Evolutionary conservation across 2,329 filamentous ascomycete species (phyloP).

Genomic region (Fusarium nelsonii): DNA sequence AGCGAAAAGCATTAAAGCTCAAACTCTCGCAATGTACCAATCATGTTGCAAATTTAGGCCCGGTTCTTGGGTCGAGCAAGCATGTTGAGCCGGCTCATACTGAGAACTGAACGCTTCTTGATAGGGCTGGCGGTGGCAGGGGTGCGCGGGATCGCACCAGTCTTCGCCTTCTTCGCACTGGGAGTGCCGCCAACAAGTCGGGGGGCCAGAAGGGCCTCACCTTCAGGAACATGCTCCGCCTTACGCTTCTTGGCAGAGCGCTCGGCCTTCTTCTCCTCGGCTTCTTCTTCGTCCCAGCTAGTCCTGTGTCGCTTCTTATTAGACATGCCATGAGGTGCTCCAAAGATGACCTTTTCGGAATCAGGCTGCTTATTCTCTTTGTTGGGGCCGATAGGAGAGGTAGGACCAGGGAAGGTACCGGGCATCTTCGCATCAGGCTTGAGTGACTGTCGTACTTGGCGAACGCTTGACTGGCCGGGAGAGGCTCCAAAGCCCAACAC

Average conservation of each 20-base stretch:
- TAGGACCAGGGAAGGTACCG: conserved; percentile 63
- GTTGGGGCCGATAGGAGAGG: conserved; percentile 56
- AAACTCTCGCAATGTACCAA: neutral
- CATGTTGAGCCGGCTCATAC: conserved; percentile 71
- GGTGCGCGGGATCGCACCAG: conserved; percentile 35
- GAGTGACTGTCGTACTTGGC: conserved; percentile 68
- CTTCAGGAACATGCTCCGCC: conserved; percentile 62
- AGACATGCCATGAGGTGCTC: conserved; percentile 70
- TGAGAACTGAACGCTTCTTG: conserved; percentile 67
- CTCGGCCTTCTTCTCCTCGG: conserved; percentile 60
- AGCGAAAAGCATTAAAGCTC: conserved; percentile 3
- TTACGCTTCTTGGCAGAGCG: conserved; percentile 71
- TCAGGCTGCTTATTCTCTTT: conserved; percentile 67
- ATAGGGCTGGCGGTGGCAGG: conserved; percentile 57
- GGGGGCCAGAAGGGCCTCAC: conserved; percentile 65
- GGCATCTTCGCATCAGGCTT: conserved; percentile 62
- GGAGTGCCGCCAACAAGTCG: conserved; percentile 57
- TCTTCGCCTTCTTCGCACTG: conserved; percentile 53
- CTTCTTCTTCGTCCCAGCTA: conserved; percentile 68
- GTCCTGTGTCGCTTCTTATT: conserved; percentile 76
- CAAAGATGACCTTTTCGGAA: conserved; percentile 54
- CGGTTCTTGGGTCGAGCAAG: conserved; percentile 71
- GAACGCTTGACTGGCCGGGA: conserved; percentile 70
- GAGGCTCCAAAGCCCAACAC: conserved; percentile 67
- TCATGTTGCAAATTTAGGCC: conserved; percentile 51